These are phyloP conservation scores for Striga hermonthica DNA, from an alignment of 305 asterid species.

Conservation along the genomic window DNA sequence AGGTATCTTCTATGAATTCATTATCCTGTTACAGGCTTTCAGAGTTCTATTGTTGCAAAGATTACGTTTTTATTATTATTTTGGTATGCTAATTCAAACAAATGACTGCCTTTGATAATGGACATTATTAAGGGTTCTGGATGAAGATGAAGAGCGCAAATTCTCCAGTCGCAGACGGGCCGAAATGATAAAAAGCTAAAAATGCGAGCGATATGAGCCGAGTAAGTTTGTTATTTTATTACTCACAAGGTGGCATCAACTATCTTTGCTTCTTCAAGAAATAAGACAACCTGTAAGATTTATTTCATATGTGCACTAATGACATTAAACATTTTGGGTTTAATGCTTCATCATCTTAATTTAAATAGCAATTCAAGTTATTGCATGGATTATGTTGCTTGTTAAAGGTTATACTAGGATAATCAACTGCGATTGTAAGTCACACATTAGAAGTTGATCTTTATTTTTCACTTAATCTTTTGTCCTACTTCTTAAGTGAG, in stretches of 20 bases:
- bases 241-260: not conserved
- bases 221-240: not conserved
- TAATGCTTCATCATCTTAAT: not conserved
- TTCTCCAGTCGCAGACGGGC: no score
- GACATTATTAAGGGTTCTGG: no score
- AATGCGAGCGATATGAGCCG: not conserved
- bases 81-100: no score
- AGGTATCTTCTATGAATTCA: no score
- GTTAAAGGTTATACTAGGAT: not conserved
- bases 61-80: no score
- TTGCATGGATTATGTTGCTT: not conserved
- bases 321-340: not conserved
- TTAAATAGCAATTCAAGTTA: not conserved
- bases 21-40: no score
- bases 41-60: no score
- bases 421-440: no score
- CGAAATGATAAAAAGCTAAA: no score
- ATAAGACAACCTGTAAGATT: no score
- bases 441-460: not conserved
- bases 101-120: no score
- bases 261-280: not conserved
- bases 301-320: not conserved
- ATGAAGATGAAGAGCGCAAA: no score
- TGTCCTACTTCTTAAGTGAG: conserved; percentile 23
- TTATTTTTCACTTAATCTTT: conserved; percentile 16